phyloP scores from a whole-genome alignment of 2,329 filamentous ascomycete species.

The Alternaria brassicicola region DNA sequence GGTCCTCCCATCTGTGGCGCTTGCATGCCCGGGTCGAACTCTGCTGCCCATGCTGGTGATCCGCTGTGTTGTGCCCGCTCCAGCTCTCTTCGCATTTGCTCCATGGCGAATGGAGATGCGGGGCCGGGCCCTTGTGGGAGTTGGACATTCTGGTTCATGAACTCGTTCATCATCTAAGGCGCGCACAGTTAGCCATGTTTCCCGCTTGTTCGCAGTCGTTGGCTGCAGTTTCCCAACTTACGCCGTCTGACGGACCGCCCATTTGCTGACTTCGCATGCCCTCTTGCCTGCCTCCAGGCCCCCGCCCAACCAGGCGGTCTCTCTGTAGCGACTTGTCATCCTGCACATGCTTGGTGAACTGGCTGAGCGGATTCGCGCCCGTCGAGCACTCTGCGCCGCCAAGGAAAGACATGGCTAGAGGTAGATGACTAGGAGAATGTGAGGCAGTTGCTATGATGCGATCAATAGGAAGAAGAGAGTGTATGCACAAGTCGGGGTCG shows the following conservation, averaged over 20 bases:
- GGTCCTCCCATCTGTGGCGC: constrained; percentile 76
- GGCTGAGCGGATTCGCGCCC: constrained; percentile 91
- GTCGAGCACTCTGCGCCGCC: constrained; percentile 97
- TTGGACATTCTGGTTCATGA: constrained; percentile 78
- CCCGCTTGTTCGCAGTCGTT: background rate
- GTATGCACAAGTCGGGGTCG: constrained; percentile 10
- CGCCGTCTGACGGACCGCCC: constrained; percentile 70
- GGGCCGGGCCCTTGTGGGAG: constrained; percentile 60
- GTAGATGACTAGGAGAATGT: background rate
- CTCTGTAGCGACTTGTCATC: constrained; percentile 95
- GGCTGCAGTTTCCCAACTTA: constrained; percentile 26
- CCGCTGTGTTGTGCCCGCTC: constrained; percentile 61
- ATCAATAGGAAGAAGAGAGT: background rate
- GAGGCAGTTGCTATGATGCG: constrained; percentile 4
- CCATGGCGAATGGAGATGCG: constrained; percentile 68
- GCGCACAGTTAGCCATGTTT: constrained; percentile 30
- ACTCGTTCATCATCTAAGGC: constrained; percentile 86
- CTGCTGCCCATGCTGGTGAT: constrained; percentile 67
- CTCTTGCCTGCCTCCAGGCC: constrained; percentile 72
- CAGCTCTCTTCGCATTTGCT: constrained; percentile 68
- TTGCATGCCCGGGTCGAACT: constrained; percentile 64
- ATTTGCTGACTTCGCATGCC: constrained; percentile 76
- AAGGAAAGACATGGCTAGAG: constrained; percentile 82
- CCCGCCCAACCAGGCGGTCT: constrained; percentile 81
- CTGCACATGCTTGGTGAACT: constrained; percentile 96